Evolutionary conservation across 2,329 filamentous ascomycete species (phyloP), one percentile per base, ranked within the genome.

Genomic region (Endoconidiophora laricicola): DNA sequence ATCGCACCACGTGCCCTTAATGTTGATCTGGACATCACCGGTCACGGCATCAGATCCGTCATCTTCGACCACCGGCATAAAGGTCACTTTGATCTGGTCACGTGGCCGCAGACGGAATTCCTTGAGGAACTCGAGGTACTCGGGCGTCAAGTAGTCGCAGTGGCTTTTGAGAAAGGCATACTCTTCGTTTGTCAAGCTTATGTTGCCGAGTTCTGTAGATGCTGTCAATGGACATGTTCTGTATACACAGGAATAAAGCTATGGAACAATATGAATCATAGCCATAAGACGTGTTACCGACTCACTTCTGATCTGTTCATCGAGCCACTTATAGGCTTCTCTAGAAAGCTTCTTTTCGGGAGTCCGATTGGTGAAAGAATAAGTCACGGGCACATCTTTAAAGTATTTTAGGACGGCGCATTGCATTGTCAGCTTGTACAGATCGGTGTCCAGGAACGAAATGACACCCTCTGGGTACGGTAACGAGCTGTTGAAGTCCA

Each of bases 381-480:
- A 98, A 2, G 85, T 87, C 52, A 96, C 91, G 42, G 81, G 76
- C 58, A 79, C 69, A 52, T 88, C 73, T 33, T 82, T 82, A 65
- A 94, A 96, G 69, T 88, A 93, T 65, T 93, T 93, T 57, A 93
- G 75, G 56, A 96, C 82, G 54, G 87, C 87, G 62, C 85, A 94
- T 81, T 98, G 91, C 91, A 98, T 98, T 18, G 91, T 98, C 65
- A 98, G 68, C 67, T 98, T 98, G 76, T 95, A 98, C 54, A 98
- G 61, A 57, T 81, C 78, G 14, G 83, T 90, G 61, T 91, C 85
- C 49, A 91, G 71, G 61, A 91, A 82, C 60, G 84, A 90, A 60
- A 79, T 83, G 61, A 90, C 78, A 47, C 84, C 85, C 66, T 85
- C 83, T 3, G 83, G 80, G 55, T 74, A 80, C 52, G 76, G 74